A percentile compares a stretch with the other conserved stretches of the same genome.
These are phyloP conservation scores for Zasmidium citrigriseum DNA, from an alignment of 2,329 filamentous ascomycete genomes.

Conservation along the genomic window DNA sequence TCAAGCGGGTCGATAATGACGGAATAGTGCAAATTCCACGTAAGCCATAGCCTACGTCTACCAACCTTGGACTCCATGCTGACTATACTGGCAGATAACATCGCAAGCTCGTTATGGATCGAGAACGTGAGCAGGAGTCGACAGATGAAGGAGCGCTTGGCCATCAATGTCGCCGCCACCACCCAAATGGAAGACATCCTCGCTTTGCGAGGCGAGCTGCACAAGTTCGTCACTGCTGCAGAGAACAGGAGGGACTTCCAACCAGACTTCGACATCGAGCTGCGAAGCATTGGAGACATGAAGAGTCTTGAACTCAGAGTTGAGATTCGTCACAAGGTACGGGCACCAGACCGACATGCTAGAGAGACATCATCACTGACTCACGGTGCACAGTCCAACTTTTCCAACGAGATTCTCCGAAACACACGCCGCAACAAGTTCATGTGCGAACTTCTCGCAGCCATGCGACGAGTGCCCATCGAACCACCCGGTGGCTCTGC, in stretches of 20 bases:
- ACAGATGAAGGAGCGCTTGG: slow-evolving; percentile 38
- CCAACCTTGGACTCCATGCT: slow-evolving; percentile 7
- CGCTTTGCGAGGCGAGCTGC: slow-evolving; percentile 30
- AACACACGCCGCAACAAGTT: slow-evolving; percentile 84
- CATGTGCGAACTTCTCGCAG: slow-evolving; percentile 84
- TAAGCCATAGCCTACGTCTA: slow-evolving; percentile 21
- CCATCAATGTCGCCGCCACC: slow-evolving; percentile 29
- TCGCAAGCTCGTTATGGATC: slow-evolving; percentile 39
- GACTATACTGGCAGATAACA: slow-evolving; percentile 24
- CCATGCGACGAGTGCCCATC: slow-evolving; percentile 84
- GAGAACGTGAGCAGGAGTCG: slow-evolving; percentile 39
- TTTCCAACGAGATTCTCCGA: slow-evolving; percentile 70
- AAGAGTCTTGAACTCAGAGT: slow-evolving; percentile 36
- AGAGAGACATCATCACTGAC: too few relatives aligned
- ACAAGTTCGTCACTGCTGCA: slow-evolving; percentile 31
- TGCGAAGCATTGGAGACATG: slow-evolving; percentile 32
- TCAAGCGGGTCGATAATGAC: slow-evolving; percentile 33
- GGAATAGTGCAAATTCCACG: slow-evolving; percentile 36
- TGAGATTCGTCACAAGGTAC: slow-evolving; percentile 38
- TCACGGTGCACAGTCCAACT: too few relatives aligned
- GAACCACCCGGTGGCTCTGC: slow-evolving; percentile 67
- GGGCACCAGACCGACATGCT: too few relatives aligned
- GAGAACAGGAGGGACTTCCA: slow-evolving; percentile 41
- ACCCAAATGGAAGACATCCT: slow-evolving; percentile 37
- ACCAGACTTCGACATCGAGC: slow-evolving; percentile 35